Percentiles rank a stretch among this genome's conserved stretches.
phyloP scores from a whole-genome alignment of 2,329 filamentous ascomycete species.

The Penicillium brasilianum region DNA sequence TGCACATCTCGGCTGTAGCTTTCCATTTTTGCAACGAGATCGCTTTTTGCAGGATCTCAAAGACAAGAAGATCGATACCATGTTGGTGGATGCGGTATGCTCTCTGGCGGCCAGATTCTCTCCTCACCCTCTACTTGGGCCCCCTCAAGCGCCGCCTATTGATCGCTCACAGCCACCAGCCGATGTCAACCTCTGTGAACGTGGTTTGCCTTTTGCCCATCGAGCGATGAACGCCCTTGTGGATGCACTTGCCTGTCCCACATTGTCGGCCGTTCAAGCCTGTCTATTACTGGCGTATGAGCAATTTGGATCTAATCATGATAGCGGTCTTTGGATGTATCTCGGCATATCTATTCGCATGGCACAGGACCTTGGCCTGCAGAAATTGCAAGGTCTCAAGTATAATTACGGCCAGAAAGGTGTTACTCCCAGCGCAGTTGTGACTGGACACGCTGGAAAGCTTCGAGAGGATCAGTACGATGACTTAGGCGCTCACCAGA shows the following conservation, averaged over 20 bases:
- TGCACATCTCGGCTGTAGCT: slow-evolving; percentile 79
- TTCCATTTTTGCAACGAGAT: slow-evolving; percentile 76
- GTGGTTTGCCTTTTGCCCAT: slow-evolving; percentile 78
- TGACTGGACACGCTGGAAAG: slow-evolving; percentile 48
- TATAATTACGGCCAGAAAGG: slow-evolving; percentile 60
- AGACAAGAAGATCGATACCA: slow-evolving; percentile 81
- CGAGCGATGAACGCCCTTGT: slow-evolving; percentile 82
- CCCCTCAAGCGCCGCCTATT: slow-evolving; percentile 58
- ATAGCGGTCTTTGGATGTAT: slow-evolving; percentile 94
- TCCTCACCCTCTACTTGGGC: slow-evolving; percentile 58
- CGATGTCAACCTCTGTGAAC: slow-evolving; percentile 62
- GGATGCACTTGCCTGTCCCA: slow-evolving; percentile 81
- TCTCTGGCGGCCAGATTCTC: slow-evolving; percentile 82
- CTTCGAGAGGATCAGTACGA: slow-evolving; percentile 52
- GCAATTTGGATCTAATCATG: slow-evolving; percentile 84
- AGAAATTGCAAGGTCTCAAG: slow-evolving; percentile 76
- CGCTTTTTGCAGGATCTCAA: slow-evolving; percentile 76
- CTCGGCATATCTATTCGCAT: slow-evolving; percentile 84
- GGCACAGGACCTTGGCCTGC: slow-evolving; percentile 78
- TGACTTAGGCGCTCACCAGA: slow-evolving; percentile 45
- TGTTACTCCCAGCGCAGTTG: slow-evolving; percentile 62
- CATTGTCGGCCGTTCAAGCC: slow-evolving; percentile 81
- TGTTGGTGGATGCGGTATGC: slow-evolving; percentile 85
- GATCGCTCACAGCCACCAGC: slow-evolving; percentile 41
- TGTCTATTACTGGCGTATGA: slow-evolving; percentile 85